Conservation (phyloP, 257 asterid genomes). For the Prunella vulgaris region DNA sequence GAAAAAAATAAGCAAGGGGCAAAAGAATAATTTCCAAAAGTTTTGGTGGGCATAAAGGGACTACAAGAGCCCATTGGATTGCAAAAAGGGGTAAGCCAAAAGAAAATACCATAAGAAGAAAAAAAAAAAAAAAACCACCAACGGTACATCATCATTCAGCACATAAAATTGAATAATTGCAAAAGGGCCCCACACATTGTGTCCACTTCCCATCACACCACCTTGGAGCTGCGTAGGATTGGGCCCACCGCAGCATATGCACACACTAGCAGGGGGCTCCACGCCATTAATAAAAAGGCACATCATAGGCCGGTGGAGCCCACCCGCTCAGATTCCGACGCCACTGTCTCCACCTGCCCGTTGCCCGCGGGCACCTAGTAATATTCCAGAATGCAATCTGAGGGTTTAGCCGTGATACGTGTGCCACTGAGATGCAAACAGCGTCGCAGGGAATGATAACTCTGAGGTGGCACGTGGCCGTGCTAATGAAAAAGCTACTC, state of each 20-base stretch:
- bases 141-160: conserved; percentile 4
- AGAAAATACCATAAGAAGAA: neutral
- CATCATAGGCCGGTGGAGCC: conserved; percentile 32
- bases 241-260: conserved; percentile 34
- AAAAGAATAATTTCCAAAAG: neutral
- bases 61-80: neutral
- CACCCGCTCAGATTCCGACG: conserved; percentile 35
- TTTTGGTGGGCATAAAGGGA: neutral
- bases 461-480: conserved; percentile 28
- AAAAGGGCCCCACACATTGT: conserved; percentile 26
- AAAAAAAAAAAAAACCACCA: neutral
- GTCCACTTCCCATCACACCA: conserved; percentile 40
- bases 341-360: conserved; percentile 39
- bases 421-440: conserved; percentile 30
- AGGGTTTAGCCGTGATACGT: conserved; percentile 35
- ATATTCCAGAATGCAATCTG: conserved; percentile 22
- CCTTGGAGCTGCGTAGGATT: conserved; percentile 50
- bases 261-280: conserved; percentile 27
- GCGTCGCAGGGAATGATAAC: conserved; percentile 31
- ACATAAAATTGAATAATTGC: conserved; percentile 26
- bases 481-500: neutral
- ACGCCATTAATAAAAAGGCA: conserved; percentile 5
- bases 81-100: neutral
- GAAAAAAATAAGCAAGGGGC: neutral
- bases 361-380: conserved; percentile 49